phyloP scores from a whole-genome alignment of 129 eudicot species.

The Tanacetum coccineum region DNA sequence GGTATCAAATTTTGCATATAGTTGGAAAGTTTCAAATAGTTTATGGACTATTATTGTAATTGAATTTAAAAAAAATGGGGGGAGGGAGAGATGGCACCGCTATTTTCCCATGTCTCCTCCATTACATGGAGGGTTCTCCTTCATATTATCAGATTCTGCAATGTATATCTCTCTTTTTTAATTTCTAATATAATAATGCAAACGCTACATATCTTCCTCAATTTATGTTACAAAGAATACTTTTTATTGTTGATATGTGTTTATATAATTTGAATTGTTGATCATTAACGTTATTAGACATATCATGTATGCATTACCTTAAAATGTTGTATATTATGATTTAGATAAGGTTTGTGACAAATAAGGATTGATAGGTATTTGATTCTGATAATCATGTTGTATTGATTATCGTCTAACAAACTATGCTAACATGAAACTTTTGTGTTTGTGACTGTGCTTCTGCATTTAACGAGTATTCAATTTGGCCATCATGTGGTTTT shows the following conservation, averaged over 20 bases:
- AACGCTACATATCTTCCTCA: constrained; percentile 1
- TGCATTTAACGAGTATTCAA: not conserved
- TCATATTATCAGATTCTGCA: constrained; percentile 23
- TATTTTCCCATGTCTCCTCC: constrained; percentile 26
- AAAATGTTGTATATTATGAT: constrained; percentile 7
- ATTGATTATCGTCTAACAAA: not conserved
- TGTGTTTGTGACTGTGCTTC: not conserved
- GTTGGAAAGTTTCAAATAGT: constrained; percentile 3
- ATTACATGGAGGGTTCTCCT: constrained; percentile 26
- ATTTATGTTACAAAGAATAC: not conserved
- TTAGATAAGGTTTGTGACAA: constrained; percentile 8
- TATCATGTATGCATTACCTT: constrained; percentile 17
- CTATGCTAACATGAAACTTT: constrained; percentile 2
- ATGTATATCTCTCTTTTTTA: constrained; percentile 2
- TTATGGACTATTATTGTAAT: constrained; percentile 20
- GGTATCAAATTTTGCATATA: not conserved
- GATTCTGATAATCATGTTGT: constrained; percentile 6
- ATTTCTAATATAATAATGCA: not conserved
- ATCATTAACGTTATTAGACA: constrained; percentile 6
- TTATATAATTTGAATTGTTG: constrained; percentile 1
- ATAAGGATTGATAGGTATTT: not conserved
- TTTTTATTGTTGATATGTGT: not conserved
- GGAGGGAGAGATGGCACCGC: constrained; percentile 28
- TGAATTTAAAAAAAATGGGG: constrained; percentile 14
- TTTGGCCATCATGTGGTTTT: constrained; percentile 2